A percentile compares a stretch with the other conserved stretches of the same genome.
These are phyloP conservation scores for Cyclostephanos invisitatus DNA, from an alignment of 108 stramenopile genomes.

Conservation along the genomic window DNA sequence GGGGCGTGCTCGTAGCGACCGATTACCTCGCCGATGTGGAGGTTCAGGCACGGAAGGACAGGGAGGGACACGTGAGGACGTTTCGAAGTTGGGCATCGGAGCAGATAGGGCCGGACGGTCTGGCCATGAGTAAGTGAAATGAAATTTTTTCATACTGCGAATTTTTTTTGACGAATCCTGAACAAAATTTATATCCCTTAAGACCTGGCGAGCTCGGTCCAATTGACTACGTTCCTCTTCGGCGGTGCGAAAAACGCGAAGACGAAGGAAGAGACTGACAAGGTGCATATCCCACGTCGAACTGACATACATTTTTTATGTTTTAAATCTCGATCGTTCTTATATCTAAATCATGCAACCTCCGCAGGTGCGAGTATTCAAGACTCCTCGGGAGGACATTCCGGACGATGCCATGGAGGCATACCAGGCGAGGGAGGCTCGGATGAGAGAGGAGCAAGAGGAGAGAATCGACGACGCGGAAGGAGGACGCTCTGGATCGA, in stretches of 20 bases:
- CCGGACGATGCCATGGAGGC: slow-evolving; percentile 81
- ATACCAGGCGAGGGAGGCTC: slow-evolving; percentile 37
- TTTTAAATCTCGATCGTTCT: no score
- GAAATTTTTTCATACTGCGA: no score
- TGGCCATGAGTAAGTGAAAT: no score
- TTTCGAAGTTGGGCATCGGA: slow-evolving; percentile 83
- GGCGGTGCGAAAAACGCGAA: slow-evolving; percentile 81
- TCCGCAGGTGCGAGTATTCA: slow-evolving; percentile 66
- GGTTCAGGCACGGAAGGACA: slow-evolving; percentile 76
- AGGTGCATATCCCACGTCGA: slow-evolving; percentile 1
- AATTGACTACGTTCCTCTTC: slow-evolving; percentile 89
- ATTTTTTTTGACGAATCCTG: no score
- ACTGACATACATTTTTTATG: no score
- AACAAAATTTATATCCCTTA: no score
- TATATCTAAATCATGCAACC: no score
- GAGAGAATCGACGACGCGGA: slow-evolving; percentile 17
- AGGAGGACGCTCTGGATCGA: not conserved
- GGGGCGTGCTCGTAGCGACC: slow-evolving; percentile 90
- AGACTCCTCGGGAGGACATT: slow-evolving; percentile 79
- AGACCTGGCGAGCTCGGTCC: slow-evolving; percentile 80
- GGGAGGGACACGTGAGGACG: slow-evolving; percentile 52
- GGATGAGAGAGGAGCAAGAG: slow-evolving; percentile 24
- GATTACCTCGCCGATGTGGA: slow-evolving; percentile 90
- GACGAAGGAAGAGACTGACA: slow-evolving; percentile 72
- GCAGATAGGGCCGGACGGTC: slow-evolving; percentile 76